Evolutionary conservation across 768 basidiomycete species (phyloP).

Genomic region (Strobilomyces echinocephalus): DNA sequence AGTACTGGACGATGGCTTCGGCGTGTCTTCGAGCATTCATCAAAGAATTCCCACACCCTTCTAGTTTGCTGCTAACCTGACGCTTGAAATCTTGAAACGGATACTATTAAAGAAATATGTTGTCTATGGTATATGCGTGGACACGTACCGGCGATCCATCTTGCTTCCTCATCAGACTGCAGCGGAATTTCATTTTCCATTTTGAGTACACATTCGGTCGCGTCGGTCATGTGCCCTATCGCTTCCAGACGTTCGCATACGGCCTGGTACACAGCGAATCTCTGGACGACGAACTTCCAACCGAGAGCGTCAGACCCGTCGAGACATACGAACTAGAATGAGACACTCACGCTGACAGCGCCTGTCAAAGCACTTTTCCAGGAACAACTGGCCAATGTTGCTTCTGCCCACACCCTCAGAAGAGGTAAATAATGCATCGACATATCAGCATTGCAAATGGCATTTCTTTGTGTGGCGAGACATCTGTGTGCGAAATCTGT

Average conservation of each 20-base stretch:
- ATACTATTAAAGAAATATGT: not conserved
- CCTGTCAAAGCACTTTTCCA: not conserved
- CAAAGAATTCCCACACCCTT: not conserved
- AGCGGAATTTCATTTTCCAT: not conserved
- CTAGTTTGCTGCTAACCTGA: not conserved
- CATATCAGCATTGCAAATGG: too few species aligned
- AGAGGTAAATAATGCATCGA: too few species aligned
- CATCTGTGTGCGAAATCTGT: too few species aligned
- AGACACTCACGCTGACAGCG: not conserved
- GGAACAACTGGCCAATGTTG: not conserved
- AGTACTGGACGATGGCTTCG: not conserved
- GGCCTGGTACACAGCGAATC: too few species aligned
- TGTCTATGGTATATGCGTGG: too few species aligned
- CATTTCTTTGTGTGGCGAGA: too few species aligned
- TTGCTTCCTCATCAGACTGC: not conserved
- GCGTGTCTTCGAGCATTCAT: not conserved
- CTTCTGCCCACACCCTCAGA: not conserved
- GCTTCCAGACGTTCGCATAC: not conserved
- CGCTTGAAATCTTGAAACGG: not conserved
- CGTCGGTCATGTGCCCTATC: not conserved
- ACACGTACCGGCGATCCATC: not conserved
- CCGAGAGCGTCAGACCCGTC: too few species aligned
- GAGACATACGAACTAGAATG: too few species aligned
- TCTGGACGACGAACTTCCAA: not conserved
- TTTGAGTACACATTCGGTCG: not conserved